phyloP scores from a whole-genome alignment of 306 rosid genomes.

The Urtica urens region DNA sequence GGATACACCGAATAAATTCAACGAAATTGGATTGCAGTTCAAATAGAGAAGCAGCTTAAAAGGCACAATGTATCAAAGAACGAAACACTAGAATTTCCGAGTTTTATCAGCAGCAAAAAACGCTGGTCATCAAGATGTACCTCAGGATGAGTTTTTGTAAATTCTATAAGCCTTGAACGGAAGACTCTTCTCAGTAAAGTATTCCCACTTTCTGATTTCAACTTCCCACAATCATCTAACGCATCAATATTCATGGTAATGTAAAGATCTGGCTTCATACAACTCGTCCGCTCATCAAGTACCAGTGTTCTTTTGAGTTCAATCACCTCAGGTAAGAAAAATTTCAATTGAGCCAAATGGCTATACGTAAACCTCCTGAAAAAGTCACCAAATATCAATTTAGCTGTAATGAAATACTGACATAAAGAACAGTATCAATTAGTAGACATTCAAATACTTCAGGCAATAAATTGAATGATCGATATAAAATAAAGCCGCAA shows the following conservation, averaged over 20 bases:
- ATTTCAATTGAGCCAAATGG: constrained; percentile 74
- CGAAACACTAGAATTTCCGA: too few species aligned
- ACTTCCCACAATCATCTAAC: constrained; percentile 21
- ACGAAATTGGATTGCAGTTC: too few species aligned
- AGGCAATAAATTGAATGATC: too few species aligned
- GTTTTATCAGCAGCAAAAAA: too few species aligned
- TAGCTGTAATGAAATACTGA: neutral
- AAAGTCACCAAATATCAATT: neutral
- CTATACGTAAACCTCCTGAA: constrained; percentile 63
- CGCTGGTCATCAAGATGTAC: constrained; percentile 25
- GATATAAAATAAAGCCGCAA: too few species aligned
- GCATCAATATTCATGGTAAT: constrained; percentile 31
- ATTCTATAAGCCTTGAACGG: constrained; percentile 27
- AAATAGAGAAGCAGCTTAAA: too few species aligned
- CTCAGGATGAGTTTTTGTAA: constrained; percentile 49
- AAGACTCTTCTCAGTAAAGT: constrained; percentile 39
- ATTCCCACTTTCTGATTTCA: constrained; percentile 17
- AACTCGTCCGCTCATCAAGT: constrained; percentile 42
- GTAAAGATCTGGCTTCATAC: constrained; percentile 69
- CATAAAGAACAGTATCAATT: neutral
- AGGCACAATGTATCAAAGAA: too few species aligned
- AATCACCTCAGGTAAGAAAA: constrained; percentile 57
- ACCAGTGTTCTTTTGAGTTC: constrained; percentile 33
- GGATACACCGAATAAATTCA: too few species aligned
- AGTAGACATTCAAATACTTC: neutral